A percentile compares a stretch with the other conserved stretches of the same genome.
phyloP scores from a whole-genome alignment of 2,329 filamentous ascomycete species.

The Pseudonectria foliicola region DNA sequence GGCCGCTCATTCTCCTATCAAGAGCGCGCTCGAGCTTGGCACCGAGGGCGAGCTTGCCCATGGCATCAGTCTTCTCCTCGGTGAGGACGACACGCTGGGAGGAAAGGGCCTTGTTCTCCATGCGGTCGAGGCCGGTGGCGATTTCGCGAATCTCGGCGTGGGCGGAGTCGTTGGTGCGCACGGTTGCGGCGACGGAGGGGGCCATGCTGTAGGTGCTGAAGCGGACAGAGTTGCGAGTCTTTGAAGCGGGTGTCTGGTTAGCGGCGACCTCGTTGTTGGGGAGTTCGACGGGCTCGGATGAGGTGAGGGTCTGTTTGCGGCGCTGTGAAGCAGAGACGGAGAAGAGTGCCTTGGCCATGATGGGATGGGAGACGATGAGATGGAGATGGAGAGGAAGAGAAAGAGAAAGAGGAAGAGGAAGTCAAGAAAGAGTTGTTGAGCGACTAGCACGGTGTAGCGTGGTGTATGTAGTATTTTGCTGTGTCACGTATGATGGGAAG shows the following conservation, averaged over 20 bases:
- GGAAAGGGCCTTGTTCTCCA: conserved; percentile 80
- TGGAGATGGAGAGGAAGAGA: conserved; percentile 2
- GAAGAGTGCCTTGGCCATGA: conserved; percentile 16
- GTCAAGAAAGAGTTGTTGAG: too few species aligned
- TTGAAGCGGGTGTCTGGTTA: conserved; percentile 20
- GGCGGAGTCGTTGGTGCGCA: conserved; percentile 46
- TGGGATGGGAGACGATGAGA: neutral
- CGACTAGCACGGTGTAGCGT: too few species aligned
- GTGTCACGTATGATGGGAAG: too few species aligned
- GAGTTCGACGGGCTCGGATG: conserved; percentile 7
- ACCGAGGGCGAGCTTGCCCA: conserved; percentile 80
- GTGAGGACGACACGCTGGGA: conserved; percentile 67
- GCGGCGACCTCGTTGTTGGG: conserved; percentile 6
- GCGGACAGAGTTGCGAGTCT: conserved; percentile 48
- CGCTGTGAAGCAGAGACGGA: conserved; percentile 6
- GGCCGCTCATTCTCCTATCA: conserved; percentile 75
- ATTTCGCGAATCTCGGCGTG: conserved; percentile 59
- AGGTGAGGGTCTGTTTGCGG: conserved; percentile 1
- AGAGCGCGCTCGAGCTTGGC: conserved; percentile 88
- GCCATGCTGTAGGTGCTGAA: conserved; percentile 56
- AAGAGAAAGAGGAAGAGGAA: conserved; percentile 3
- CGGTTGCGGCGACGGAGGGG: conserved; percentile 52
- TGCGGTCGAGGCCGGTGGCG: conserved; percentile 72
- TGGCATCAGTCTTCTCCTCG: conserved; percentile 71
- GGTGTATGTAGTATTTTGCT: too few species aligned